Percentiles rank a stretch among this genome's conserved stretches.
These are phyloP conservation scores for Amanita rubescens DNA, from an alignment of 768 basidiomycete genomes.

Conservation along the genomic window DNA sequence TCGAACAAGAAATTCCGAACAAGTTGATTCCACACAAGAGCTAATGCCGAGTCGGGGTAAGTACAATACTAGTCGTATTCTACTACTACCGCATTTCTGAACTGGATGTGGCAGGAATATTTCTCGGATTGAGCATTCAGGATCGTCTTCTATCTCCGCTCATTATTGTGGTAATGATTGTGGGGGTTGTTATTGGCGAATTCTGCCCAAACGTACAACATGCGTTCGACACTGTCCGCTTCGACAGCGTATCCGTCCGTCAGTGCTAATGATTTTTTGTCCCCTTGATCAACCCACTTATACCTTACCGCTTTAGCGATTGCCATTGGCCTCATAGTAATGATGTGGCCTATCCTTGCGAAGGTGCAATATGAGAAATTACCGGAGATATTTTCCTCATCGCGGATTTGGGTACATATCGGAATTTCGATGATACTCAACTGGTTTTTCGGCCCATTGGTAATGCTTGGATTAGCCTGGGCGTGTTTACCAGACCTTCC, in stretches of 20 bases:
- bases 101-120: slow-evolving; percentile 10
- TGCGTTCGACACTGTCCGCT: slow-evolving; percentile 60
- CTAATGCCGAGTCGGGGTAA: no score
- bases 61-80: no score
- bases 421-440: slow-evolving; percentile 50
- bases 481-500: slow-evolving; percentile 42
- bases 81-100: neutral
- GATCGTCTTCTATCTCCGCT: slow-evolving; percentile 32
- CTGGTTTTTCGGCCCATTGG: slow-evolving; percentile 62
- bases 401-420: slow-evolving; percentile 60
- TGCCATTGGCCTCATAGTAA: slow-evolving; percentile 66
- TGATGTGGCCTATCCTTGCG: slow-evolving; percentile 82
- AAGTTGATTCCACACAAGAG: no score
- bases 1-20: no score
- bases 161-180: slow-evolving; percentile 66
- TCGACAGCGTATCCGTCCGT: slow-evolving; percentile 75
- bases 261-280: slow-evolving; percentile 26
- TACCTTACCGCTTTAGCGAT: slow-evolving; percentile 56
- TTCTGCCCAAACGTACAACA: slow-evolving; percentile 52
- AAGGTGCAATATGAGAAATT: slow-evolving; percentile 74
- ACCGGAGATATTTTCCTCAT: slow-evolving; percentile 44
- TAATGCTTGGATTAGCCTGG: slow-evolving; percentile 82
- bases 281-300: slow-evolving; percentile 29
- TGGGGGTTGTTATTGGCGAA: slow-evolving; percentile 69
- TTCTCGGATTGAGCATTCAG: slow-evolving; percentile 16